A percentile compares a stretch with the other conserved stretches of the same genome.
Conservation (phyloP, 805 yeast species). For the Cyberlindnera xishuangbannaensis region DNA sequence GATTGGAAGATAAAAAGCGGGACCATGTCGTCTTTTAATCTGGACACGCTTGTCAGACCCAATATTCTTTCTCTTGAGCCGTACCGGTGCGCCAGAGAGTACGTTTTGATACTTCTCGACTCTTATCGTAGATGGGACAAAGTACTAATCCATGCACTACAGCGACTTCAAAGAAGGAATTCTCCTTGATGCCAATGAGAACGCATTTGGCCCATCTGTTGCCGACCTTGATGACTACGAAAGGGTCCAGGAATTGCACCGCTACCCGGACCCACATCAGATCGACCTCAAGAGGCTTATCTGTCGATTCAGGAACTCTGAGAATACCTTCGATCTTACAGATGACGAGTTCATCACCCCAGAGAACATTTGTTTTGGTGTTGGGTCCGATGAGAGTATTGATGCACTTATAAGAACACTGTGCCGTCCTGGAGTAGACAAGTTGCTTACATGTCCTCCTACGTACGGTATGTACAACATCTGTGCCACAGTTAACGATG, state of each 20-base stretch:
- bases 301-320: conserved; percentile 62
- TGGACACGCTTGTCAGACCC: conserved; percentile 67
- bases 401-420: conserved; percentile 83
- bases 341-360: conserved; percentile 36
- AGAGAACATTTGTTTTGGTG: conserved; percentile 84
- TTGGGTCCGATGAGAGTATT: conserved; percentile 95
- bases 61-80: conserved; percentile 82
- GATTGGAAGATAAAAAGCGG: too few species aligned
- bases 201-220: conserved; percentile 85
- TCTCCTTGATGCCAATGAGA: conserved; percentile 92
- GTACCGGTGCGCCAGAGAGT: conserved; percentile 93
- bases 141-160: background rate
- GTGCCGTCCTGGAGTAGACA: conserved; percentile 78
- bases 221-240: conserved; percentile 39
- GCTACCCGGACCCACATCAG: conserved; percentile 98
- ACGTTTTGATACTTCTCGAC: conserved; percentile 11
- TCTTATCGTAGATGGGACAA: background rate
- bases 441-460: conserved; percentile 84
- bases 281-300: conserved; percentile 64
- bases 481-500: conserved; percentile 86
- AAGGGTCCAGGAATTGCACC: conserved; percentile 53
- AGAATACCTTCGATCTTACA: conserved; percentile 25
- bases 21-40: conserved; percentile 42
- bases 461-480: conserved; percentile 97
- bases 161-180: conserved; percentile 83